These are phyloP conservation scores for Colletotrichum sp. DNA, from an alignment of 2,329 filamentous ascomycete species.

Conservation along the genomic window DNA sequence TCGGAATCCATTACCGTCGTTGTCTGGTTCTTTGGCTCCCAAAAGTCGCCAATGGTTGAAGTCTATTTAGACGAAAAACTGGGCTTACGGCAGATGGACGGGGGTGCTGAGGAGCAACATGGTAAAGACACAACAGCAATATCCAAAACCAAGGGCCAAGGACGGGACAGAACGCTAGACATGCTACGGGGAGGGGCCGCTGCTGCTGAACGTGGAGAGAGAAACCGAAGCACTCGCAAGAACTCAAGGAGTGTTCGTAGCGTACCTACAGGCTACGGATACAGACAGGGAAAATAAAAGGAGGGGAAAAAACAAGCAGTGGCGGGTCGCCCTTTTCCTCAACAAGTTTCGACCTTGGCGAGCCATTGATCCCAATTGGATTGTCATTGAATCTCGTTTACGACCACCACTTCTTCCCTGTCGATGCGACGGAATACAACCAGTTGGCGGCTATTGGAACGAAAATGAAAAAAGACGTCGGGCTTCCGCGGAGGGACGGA, in stretches of 20 bases:
- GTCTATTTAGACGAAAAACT: background rate
- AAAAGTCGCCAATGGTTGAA: background rate
- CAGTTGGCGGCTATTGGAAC: background rate
- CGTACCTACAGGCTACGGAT: background rate
- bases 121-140: background rate
- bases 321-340: slow-evolving; percentile 5
- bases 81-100: background rate
- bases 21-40: background rate
- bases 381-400: background rate
- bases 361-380: slow-evolving; percentile 3
- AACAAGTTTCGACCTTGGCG: slow-evolving; percentile 16
- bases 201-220: background rate
- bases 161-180: background rate
- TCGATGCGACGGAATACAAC: background rate
- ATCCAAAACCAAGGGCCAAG: background rate
- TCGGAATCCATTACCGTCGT: background rate
- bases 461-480: background rate
- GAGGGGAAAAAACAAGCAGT: background rate
- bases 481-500: background rate
- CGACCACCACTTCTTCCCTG: background rate
- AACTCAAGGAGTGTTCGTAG: background rate
- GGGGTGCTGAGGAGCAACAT: background rate
- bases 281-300: background rate
- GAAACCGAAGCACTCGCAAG: background rate
- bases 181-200: background rate